Percentiles rank a stretch among this genome's conserved stretches.
Evolutionary conservation across 148 eudicot species (phyloP).

Genomic region (Bassia scoparia): DNA sequence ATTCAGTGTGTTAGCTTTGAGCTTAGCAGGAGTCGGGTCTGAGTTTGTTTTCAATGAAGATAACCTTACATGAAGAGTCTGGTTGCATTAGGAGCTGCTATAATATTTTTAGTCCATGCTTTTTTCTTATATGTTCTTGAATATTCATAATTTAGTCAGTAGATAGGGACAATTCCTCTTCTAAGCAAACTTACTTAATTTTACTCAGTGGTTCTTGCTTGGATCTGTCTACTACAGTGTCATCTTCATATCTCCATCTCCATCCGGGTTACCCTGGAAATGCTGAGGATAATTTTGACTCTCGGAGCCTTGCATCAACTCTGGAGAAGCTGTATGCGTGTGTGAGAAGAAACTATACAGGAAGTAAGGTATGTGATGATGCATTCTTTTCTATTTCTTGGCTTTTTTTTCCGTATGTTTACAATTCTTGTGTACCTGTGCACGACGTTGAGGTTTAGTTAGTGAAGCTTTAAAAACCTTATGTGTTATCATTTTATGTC

Average conservation of each 20-base stretch:
- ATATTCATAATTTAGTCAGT: background rate
- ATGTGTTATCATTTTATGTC: too few relatives aligned
- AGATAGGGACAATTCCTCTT: background rate
- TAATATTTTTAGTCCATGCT: background rate
- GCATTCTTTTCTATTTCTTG: background rate
- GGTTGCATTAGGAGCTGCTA: background rate
- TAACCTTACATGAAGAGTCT: background rate
- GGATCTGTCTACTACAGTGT: conserved; percentile 53
- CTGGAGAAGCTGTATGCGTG: conserved; percentile 83
- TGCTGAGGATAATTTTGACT: conserved; percentile 30
- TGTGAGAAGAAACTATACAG: conserved; percentile 94
- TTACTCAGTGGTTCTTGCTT: conserved; percentile 62
- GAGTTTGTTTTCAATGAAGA: background rate
- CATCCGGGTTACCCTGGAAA: conserved; percentile 43
- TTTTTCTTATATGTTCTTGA: background rate
- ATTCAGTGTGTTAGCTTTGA: background rate
- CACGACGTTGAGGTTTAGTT: too few relatives aligned
- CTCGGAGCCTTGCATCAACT: conserved; percentile 68
- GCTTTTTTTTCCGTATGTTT: background rate
- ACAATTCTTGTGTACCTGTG: too few relatives aligned
- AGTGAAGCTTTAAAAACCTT: too few relatives aligned
- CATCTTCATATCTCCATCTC: conserved; percentile 39
- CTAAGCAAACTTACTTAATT: conserved; percentile 17
- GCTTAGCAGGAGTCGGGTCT: background rate
- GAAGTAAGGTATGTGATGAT: conserved; percentile 75